A percentile compares a stretch with the other conserved stretches of the same genome.
Conservation (phyloP, 208 protist genomes). For the Leishmania arabica region DNA sequence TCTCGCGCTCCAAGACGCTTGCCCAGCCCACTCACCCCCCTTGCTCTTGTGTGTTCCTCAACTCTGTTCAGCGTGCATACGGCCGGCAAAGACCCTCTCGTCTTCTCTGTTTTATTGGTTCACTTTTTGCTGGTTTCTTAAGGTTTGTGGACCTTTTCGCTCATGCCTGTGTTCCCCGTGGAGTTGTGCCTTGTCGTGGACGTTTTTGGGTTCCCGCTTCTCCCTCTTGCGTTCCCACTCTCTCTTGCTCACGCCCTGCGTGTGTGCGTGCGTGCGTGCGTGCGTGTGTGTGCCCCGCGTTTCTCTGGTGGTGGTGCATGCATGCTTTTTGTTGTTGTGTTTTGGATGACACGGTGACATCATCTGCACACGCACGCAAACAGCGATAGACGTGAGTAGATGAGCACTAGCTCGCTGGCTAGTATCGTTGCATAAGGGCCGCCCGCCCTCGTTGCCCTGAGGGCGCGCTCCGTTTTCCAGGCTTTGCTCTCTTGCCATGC, state of each 20-base stretch:
- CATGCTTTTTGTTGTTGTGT: background rate
- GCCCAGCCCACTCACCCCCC: background rate
- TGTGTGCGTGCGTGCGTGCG: background rate
- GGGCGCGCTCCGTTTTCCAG: background rate
- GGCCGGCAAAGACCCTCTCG: background rate
- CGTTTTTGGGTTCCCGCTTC: too few species aligned
- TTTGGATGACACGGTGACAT: background rate
- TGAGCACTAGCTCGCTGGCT: background rate
- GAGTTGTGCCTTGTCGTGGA: too few species aligned
- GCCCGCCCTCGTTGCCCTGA: too few species aligned
- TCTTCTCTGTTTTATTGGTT: too few species aligned
- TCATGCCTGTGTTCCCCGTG: too few species aligned
- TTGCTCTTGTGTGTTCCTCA: background rate
- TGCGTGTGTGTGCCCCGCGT: background rate
- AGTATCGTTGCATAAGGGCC: background rate
- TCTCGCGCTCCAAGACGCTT: background rate
- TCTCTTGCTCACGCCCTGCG: background rate
- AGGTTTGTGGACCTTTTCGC: too few species aligned
- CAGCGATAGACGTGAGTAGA: background rate
- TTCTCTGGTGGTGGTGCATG: background rate
- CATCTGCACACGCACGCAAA: background rate
- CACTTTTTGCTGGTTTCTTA: too few species aligned
- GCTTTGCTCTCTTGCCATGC: background rate
- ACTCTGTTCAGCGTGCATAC: background rate
- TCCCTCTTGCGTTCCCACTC: background rate